Conservation (phyloP, 345 rosid genomes). For the Anastatica hierochuntica region DNA sequence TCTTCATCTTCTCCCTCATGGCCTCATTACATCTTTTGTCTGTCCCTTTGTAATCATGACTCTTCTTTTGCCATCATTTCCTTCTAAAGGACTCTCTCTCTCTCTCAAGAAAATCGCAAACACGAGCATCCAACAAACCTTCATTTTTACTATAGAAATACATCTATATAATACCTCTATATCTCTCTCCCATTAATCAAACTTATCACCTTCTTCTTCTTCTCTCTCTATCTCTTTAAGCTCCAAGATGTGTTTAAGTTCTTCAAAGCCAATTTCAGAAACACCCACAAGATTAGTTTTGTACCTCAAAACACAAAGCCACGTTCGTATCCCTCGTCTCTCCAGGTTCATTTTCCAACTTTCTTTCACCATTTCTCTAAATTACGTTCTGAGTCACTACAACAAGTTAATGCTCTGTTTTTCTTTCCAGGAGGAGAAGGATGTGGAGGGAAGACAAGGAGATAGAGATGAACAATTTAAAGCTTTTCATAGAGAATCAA, state of each 20-base stretch:
- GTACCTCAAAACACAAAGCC: conserved; percentile 10
- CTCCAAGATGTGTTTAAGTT: conserved; percentile 25
- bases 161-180: conserved; percentile 14
- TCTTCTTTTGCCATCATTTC: conserved; percentile 54
- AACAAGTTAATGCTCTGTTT: not conserved
- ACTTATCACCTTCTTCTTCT: conserved; percentile 7
- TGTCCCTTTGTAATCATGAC: conserved; percentile 61
- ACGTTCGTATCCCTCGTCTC: conserved; percentile 2
- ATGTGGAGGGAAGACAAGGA: conserved; percentile 25
- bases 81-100: conserved; percentile 32
- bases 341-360: conserved; percentile 13
- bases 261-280: conserved; percentile 23
- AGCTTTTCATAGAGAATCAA: conserved; percentile 55
- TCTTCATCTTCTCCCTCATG: conserved; percentile 31
- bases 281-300: conserved; percentile 20
- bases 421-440: conserved; percentile 21
- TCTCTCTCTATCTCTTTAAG: not conserved
- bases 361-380: not conserved
- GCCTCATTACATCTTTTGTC: conserved; percentile 30
- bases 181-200: not conserved
- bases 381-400: too few relatives aligned
- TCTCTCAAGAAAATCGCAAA: conserved; percentile 18
- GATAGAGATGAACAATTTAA: conserved; percentile 51
- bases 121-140: conserved; percentile 7
- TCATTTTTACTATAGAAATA: too few relatives aligned